A percentile compares a stretch with the other conserved stretches of the same genome.
Evolutionary conservation across 2,329 filamentous ascomycete genomes (phyloP).

Genomic region (Verruconis gallopava): DNA sequence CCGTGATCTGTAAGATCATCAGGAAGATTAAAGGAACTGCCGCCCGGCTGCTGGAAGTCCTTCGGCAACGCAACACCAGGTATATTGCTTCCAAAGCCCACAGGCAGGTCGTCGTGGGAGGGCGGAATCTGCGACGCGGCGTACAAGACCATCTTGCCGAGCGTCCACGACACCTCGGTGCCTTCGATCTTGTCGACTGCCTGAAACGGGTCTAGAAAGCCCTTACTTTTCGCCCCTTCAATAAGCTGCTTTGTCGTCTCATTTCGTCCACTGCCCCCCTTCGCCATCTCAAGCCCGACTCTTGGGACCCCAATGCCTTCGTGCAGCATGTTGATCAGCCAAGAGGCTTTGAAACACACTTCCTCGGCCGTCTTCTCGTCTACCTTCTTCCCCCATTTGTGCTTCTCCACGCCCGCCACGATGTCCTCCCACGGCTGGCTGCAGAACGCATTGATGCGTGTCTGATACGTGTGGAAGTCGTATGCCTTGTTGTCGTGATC

Average conservation of each 20-base stretch:
- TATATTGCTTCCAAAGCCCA: conserved; percentile 81
- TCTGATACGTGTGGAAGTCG: conserved; percentile 80
- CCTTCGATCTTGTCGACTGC: conserved; percentile 85
- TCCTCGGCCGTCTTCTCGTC: conserved; percentile 62
- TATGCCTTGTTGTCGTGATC: conserved; percentile 68
- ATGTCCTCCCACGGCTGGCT: conserved; percentile 71
- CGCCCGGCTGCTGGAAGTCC: conserved; percentile 75
- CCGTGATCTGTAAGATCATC: conserved; percentile 31
- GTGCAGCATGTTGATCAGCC: conserved; percentile 93
- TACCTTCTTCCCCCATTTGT: conserved; percentile 66
- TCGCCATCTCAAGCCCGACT: conserved; percentile 58
- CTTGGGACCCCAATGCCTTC: conserved; percentile 90
- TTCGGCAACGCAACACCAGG: conserved; percentile 37
- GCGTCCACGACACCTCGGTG: conserved; percentile 90
- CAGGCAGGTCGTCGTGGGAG: conserved; percentile 47
- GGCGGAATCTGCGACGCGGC: conserved; percentile 78
- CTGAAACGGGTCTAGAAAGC: conserved; percentile 75
- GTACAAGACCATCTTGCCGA: conserved; percentile 93
- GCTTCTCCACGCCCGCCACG: conserved; percentile 45
- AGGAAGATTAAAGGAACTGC: conserved; percentile 30
- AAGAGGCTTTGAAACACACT: conserved; percentile 95
- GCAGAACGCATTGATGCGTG: conserved; percentile 74
- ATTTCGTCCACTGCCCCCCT: conserved; percentile 42
- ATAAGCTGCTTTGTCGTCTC: conserved; percentile 45
- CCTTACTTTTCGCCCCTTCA: conserved; percentile 49